These are phyloP conservation scores for Fraxinus ornus DNA, from an alignment of 305 asterid genomes.

Conservation along the genomic window DNA sequence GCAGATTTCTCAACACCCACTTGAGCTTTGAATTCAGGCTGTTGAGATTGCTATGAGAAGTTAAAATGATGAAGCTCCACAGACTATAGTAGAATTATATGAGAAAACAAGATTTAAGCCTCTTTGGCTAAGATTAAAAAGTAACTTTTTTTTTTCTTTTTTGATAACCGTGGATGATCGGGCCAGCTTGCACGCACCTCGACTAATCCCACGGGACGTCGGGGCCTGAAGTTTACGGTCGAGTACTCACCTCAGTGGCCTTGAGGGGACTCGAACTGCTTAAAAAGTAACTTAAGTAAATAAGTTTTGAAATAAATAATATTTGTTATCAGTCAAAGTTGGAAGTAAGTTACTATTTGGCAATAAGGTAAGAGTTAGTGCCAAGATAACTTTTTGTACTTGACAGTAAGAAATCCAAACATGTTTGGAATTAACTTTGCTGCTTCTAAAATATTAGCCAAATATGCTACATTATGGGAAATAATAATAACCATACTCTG, in stretches of 20 bases:
- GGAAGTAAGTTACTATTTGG: not conserved
- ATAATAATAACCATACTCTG: conserved; percentile 37
- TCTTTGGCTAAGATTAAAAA: not conserved
- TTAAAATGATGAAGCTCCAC: not conserved
- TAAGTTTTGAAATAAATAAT: not conserved
- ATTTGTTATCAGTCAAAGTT: not conserved
- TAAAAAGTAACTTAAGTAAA: no score
- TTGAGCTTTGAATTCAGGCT: conserved; percentile 40
- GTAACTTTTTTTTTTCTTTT: not conserved
- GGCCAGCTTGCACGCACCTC: no score
- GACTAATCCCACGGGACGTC: no score
- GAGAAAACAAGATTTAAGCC: not conserved
- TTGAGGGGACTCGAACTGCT: no score
- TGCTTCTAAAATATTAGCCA: not conserved
- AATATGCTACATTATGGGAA: not conserved
- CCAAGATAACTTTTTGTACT: not conserved
- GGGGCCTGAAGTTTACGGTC: no score
- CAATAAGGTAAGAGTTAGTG: not conserved
- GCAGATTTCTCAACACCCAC: conserved; percentile 39
- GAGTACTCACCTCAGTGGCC: no score
- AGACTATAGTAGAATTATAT: not conserved
- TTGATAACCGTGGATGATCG: no score
- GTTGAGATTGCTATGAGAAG: conserved; percentile 41
- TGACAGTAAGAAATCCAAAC: not conserved
- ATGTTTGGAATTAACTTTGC: not conserved